Percentiles rank a stretch among this genome's conserved stretches.
Conservation (phyloP, 2,329 filamentous ascomycete genomes). For the Zasmidium citrigriseum region DNA sequence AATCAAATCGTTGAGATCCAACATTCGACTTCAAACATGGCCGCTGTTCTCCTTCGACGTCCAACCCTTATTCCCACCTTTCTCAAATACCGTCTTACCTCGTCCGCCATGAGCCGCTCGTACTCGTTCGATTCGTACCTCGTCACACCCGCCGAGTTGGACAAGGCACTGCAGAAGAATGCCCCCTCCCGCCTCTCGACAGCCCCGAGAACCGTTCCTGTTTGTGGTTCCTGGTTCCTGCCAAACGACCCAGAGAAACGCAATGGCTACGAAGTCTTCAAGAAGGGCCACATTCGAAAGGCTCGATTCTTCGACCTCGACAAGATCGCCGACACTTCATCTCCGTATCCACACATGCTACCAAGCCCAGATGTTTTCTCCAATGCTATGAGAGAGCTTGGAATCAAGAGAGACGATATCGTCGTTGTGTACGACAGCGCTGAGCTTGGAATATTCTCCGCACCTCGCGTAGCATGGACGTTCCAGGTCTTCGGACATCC, state of each 20-base stretch:
- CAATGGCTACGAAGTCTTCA: conserved; percentile 78
- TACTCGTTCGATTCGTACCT: conserved; percentile 74
- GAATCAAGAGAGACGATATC: conserved; percentile 82
- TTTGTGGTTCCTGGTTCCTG: conserved; percentile 95
- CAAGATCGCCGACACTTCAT: conserved; percentile 81
- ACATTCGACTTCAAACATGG: neutral
- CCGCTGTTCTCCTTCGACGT: conserved; percentile 8
- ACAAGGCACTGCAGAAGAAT: conserved; percentile 79
- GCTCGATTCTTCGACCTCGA: conserved; percentile 97
- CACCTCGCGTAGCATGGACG: conserved; percentile 92
- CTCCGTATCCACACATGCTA: conserved; percentile 95
- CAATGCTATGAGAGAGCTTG: conserved; percentile 82
- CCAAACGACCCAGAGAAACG: conserved; percentile 79
- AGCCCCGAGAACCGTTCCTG: conserved; percentile 78
- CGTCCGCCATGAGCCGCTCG: conserved; percentile 35
- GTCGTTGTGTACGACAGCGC: conserved; percentile 93
- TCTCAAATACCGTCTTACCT: neutral
- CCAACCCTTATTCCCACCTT: neutral
- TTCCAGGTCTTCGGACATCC: conserved; percentile 84
- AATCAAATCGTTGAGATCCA: neutral
- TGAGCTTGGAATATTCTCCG: conserved; percentile 91
- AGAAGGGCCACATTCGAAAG: conserved; percentile 79
- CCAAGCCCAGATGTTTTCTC: conserved; percentile 79
- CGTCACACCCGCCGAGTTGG: conserved; percentile 79
- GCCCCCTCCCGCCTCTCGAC: conserved; percentile 76